A percentile compares a stretch with the other conserved stretches of the same genome.
These are phyloP conservation scores for Paramyrothecium roridum DNA, from an alignment of 2,329 filamentous ascomycete genomes.

Conservation along the genomic window DNA sequence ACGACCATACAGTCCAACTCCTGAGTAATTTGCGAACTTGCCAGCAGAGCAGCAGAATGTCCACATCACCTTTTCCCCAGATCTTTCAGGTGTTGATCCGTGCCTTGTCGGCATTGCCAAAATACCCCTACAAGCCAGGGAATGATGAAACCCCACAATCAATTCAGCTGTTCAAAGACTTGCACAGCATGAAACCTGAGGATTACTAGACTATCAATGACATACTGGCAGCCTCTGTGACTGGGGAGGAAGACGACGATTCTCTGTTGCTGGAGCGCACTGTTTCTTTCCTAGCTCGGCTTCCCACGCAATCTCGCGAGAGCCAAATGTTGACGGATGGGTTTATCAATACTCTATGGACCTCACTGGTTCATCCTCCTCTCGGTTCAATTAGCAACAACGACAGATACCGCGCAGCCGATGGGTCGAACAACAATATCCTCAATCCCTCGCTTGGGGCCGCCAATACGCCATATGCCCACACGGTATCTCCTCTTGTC, in stretches of 20 bases:
- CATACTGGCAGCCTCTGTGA: background rate
- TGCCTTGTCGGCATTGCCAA: background rate
- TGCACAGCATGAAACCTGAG: background rate
- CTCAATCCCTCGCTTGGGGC: conserved; percentile 8
- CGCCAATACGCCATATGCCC: conserved; percentile 12
- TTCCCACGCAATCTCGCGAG: background rate
- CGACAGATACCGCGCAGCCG: conserved; percentile 13
- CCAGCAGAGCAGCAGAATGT: background rate
- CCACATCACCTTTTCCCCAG: background rate
- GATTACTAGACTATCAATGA: background rate
- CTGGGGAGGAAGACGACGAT: background rate
- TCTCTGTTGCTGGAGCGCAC: background rate
- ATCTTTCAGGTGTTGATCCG: background rate
- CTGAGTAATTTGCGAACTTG: no score
- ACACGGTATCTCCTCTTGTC: conserved; percentile 8
- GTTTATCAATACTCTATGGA: background rate
- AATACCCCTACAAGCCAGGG: background rate
- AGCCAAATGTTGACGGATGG: background rate
- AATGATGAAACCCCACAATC: background rate
- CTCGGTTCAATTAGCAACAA: background rate
- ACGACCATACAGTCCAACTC: no score
- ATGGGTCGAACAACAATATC: conserved; percentile 14
- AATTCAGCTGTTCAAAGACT: background rate
- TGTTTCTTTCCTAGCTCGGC: background rate
- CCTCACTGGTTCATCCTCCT: background rate